Evolutionary conservation across 805 yeast species (phyloP), one percentile per base, ranked within the genome.

Genomic region (Pichia heedii): DNA sequence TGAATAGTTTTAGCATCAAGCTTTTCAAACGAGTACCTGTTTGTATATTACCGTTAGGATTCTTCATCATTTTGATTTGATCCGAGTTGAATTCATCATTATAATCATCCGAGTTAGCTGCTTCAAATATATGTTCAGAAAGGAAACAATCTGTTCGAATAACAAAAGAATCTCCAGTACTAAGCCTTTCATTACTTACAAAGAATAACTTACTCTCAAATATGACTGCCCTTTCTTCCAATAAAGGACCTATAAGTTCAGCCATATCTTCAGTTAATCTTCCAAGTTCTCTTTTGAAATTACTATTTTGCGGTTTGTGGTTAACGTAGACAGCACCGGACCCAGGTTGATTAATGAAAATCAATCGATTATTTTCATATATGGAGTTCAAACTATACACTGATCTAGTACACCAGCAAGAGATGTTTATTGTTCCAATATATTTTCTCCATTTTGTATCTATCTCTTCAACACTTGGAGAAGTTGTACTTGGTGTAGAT

Each of bases 121-220:
- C 41, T 33, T 50, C 54, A 33, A 49, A 49, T 2, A 39, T 24
- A 10, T 34, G 38, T 32, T 49, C 47, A 15, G 43, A 39, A 22
- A 89, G 56, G 55, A 60, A 84, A 46, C 87, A 76, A 52, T 86
- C 84, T 5, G 85, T 62, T 53, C 80, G 85, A 0, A 87, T 66
- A 20, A 76, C 68, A 54, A 89, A 81, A 1, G 81, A 69, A 54
- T 87, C 95, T 4, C 97, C 97, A 2, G 79, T 74, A 10, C 83
- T 69, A 29, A 88, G 57, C 26, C 79, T 58, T 11, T 67, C 65
- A 18, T 79, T 43, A 5, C 51, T 82, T 35, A 80, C 76, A 54
- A 71, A 76, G 8, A 83, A 69, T 30, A 84, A 68, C 0, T 76
- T 69, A 1, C 77, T 77, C 33, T 73, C 73, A 51, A 85, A 79